Conservation (phyloP, 2,329 filamentous ascomycete genomes). For the Clonostachys chloroleuca region DNA sequence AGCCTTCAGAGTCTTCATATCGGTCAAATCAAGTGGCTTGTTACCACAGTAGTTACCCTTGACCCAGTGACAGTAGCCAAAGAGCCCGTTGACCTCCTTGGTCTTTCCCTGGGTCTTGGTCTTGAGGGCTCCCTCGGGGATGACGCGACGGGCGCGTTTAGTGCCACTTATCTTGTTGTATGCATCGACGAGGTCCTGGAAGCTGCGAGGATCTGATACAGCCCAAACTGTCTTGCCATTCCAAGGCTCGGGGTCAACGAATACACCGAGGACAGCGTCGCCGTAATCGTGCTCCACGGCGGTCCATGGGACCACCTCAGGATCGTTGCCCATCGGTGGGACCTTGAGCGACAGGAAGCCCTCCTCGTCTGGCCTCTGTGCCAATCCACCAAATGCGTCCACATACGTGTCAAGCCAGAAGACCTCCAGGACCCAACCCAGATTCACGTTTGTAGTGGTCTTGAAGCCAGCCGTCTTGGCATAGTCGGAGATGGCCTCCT, state of each 20-base stretch:
- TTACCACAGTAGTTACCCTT: background rate
- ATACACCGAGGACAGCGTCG: background rate
- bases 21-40: background rate
- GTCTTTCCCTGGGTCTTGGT: background rate
- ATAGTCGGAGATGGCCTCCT: background rate
- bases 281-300: background rate
- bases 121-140: background rate
- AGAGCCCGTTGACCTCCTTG: background rate
- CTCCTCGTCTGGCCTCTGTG: slow-evolving; percentile 23
- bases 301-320: background rate
- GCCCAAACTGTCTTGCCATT: background rate
- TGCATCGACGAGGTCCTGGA: background rate
- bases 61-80: background rate
- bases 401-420: no score
- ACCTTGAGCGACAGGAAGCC: slow-evolving; percentile 25
- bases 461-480: no score
- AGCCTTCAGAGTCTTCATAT: no score
- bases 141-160: background rate
- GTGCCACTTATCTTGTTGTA: background rate
- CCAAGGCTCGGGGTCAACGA: background rate
- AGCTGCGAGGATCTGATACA: background rate
- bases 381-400: slow-evolving; percentile 31
- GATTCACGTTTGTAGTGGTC: no score
- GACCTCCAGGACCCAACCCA: no score
- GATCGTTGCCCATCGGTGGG: slow-evolving; percentile 11